phyloP scores from a whole-genome alignment of 345 rosid species.

The Hypericum perforatum region DNA sequence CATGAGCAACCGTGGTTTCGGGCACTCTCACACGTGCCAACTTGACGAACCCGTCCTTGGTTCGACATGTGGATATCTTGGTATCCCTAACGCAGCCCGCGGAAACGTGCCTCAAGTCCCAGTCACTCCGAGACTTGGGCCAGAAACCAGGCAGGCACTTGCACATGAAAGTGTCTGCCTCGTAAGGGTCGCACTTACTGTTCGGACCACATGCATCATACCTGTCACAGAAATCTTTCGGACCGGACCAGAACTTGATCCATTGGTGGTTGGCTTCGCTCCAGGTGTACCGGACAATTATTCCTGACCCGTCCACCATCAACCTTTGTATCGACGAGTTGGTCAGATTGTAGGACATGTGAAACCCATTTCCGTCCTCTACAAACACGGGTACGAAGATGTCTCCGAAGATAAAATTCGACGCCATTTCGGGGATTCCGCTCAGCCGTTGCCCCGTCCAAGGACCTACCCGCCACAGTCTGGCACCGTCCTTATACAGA shows the following conservation, averaged over 20 bases:
- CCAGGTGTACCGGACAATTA: slow-evolving; percentile 39
- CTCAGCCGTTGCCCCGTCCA: slow-evolving; percentile 62
- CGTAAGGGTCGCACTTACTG: slow-evolving; percentile 32
- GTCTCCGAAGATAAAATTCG: slow-evolving; percentile 22
- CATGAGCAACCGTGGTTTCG: slow-evolving; percentile 7
- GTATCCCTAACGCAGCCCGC: slow-evolving; percentile 42
- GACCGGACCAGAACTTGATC: slow-evolving; percentile 7
- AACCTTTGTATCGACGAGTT: slow-evolving; percentile 26
- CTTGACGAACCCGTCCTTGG: slow-evolving; percentile 17
- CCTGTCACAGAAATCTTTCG: slow-evolving; percentile 55
- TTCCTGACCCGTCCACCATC: slow-evolving; percentile 45
- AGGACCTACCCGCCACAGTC: slow-evolving; percentile 19
- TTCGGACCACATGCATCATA: slow-evolving; percentile 48
- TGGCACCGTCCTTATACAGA: too few species aligned
- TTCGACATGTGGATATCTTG: not conserved
- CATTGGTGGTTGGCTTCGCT: slow-evolving; percentile 10
- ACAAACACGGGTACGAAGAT: slow-evolving; percentile 24
- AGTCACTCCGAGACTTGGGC: slow-evolving; percentile 34
- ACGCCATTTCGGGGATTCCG: slow-evolving; percentile 54
- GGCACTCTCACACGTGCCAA: slow-evolving; percentile 18
- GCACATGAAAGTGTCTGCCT: slow-evolving; percentile 34
- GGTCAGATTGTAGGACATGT: slow-evolving; percentile 19
- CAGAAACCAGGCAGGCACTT: slow-evolving; percentile 54
- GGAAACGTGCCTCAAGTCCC: slow-evolving; percentile 40
- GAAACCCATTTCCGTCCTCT: slow-evolving; percentile 26